Evolutionary conservation across 495 filamentous ascomycete species (phyloP), one percentile per base, ranked within the genome.

Genomic region (Aspergillus sparsus): DNA sequence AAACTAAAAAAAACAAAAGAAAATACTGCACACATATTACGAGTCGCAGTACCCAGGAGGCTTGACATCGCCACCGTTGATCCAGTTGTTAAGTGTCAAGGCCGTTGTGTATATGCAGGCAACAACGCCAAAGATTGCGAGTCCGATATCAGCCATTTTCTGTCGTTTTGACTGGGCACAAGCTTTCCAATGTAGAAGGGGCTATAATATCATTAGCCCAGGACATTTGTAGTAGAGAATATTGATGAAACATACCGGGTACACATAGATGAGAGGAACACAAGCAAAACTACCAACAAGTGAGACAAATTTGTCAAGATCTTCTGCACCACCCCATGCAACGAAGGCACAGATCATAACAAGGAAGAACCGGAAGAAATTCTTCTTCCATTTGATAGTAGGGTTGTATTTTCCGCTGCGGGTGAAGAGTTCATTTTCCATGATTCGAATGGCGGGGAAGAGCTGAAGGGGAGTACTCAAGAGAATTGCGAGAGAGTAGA

Each of bases 341-440:
- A 97, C 87, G 42, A 89, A 66, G 3, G 92, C 89, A 68, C 93
- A 97, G 35, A 92, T 68, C 62, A 89, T 82, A 55, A 98, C 94
- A 42, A 97, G 83, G 66, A 92, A 85, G 77, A 97, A 98, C 36
- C 94, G 88, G 79, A 94, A 98, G 55, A 86, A 78, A 65, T 98
- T 98, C 85, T 98, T 98, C 81, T 95, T 87, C 93, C 93, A 97
- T 77, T 98, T 98, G 79, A 98, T 96, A 54, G 85, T 88, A 1
- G 89, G 89, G 72, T 97, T 96, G 71, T 95, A 92, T 73, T 98
- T 98, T 54, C 94, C 94, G 57, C 91, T 96, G 68, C 87, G 84
- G 27, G 83, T 85, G 76, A 91, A 90, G 5, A 91, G 74, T 62
- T 85, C 85, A 57, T 81, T 84, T 66, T 86, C 83, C 76, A 84